Evolutionary conservation across 495 filamentous ascomycete genomes (phyloP), one percentile per base, ranked within the genome.

Genomic region (Penicillium salamii): DNA sequence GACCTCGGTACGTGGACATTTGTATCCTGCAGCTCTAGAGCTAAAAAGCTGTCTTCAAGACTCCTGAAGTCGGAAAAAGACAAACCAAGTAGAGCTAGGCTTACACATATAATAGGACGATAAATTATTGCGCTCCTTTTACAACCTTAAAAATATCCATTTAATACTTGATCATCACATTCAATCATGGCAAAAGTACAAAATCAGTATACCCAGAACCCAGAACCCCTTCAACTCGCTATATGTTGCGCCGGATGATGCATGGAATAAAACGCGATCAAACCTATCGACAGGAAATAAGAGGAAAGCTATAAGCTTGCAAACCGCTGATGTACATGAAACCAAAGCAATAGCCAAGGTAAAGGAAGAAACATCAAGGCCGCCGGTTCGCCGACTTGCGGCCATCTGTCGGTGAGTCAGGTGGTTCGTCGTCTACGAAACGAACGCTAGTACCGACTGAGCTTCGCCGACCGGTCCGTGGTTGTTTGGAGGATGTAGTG

Each of bases 381-480:
- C 67, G 66, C 62, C 70, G 68, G 54, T 59, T 69, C 7, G 63
- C 57, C 20, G 72, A 76, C 44, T 54, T 63, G 32, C 69, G 60
- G 20, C 67, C 69, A 35, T 72, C 69, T 2, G 62, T 71, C 7
- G 73, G 72, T 36, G 73, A 76, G 43, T 72, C 65, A 3, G 73
- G 73, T 9, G 61, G 55, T 18, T 73, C 71, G 32, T 74, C 67
- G 34, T 74, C 71, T 19, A 63, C 71, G 41, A 76, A 76, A 9
- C 73, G 70, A 18, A 76, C 73, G 38, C 61, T 73, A 17, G 65
- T 67, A 18, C 62, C 68, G 23, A 72, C 54, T n/a, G 70, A 58
- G 52, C 62, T 66, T 23, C 57, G 53, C 12, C 69, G 66, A 42
- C 68, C 61, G 32, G 51, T 61, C 17, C 63, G 63, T 20, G 58